These are phyloP conservation scores for Thalassiosira exigua DNA, from an alignment of 352 stramenopile species.

Conservation along the genomic window DNA sequence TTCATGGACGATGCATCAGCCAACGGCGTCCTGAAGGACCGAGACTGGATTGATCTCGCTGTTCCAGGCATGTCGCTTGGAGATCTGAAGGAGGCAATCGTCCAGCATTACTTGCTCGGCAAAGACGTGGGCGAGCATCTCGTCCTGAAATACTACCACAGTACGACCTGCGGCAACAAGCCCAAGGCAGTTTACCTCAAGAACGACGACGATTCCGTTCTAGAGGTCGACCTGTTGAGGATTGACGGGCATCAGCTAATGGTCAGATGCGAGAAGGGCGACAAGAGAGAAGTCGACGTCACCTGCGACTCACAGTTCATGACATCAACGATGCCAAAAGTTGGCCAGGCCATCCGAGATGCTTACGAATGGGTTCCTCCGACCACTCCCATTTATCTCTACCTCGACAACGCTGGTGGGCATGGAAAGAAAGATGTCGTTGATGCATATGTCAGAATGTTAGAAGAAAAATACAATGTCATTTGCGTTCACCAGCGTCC, in stretches of 20 bases:
- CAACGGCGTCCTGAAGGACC: conserved; percentile 4
- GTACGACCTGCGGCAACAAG: not conserved
- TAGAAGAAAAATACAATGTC: conserved; percentile 23
- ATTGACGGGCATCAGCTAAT: not conserved
- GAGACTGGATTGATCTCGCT: conserved; percentile 2
- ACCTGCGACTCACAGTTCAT: conserved; percentile 51
- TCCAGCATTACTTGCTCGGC: conserved; percentile 2
- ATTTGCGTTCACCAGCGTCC: conserved; percentile 19
- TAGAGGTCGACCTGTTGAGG: too few relatives aligned
- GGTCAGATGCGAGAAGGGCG: conserved; percentile 3
- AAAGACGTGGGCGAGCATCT: conserved; percentile 4
- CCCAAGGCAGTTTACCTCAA: not conserved
- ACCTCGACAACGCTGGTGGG: conserved; percentile 41
- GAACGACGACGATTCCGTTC: not conserved
- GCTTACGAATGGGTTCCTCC: conserved; percentile 27
- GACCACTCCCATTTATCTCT: conserved; percentile 24
- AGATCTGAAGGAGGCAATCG: conserved; percentile 4
- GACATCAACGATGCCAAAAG: conserved; percentile 5
- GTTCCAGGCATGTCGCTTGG: not conserved
- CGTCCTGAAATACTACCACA: not conserved
- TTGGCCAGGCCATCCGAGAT: conserved; percentile 17
- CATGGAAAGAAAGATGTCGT: conserved; percentile 38
- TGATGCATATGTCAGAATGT: conserved; percentile 1
- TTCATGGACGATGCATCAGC: conserved; percentile 7
- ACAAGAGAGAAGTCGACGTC: conserved; percentile 22